These are phyloP conservation scores for Phytophthora constricta DNA, from an alignment of 352 stramenopile genomes.

Conservation along the genomic window DNA sequence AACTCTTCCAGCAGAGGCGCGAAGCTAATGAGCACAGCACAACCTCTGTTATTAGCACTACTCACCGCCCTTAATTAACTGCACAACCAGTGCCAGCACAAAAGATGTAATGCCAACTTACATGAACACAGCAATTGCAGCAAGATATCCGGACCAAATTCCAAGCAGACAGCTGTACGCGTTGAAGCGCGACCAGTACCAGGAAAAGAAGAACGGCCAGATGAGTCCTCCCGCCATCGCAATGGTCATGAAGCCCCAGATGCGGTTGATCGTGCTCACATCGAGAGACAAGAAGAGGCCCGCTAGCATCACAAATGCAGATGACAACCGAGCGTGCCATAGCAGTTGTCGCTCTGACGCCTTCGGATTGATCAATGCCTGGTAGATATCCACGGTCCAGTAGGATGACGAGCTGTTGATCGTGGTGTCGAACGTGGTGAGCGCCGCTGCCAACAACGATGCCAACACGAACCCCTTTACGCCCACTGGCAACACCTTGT, in stretches of 20 bases:
- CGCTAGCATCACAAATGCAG: slow-evolving; percentile 61
- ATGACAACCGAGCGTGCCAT: slow-evolving; percentile 71
- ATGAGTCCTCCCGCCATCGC: slow-evolving; percentile 70
- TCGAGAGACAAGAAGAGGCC: slow-evolving; percentile 70
- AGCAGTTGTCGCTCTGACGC: slow-evolving; percentile 64
- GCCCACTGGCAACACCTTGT: slow-evolving; percentile 72
- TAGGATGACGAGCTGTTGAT: slow-evolving; percentile 84
- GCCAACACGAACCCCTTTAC: slow-evolving; percentile 75
- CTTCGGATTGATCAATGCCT: slow-evolving; percentile 66
- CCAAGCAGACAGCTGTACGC: too few relatives aligned
- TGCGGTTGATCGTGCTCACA: slow-evolving; percentile 67
- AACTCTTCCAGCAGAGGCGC: slow-evolving; percentile 61
- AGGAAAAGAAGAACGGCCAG: slow-evolving; percentile 82
- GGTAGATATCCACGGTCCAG: slow-evolving; percentile 87
- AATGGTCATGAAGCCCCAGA: slow-evolving; percentile 87
- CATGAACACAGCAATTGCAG: slow-evolving; percentile 70
- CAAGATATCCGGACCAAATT: slow-evolving; percentile 58
- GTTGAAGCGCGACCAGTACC: slow-evolving; percentile 86
- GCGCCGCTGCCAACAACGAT: slow-evolving; percentile 68
- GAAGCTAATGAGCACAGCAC: slow-evolving; percentile 45
- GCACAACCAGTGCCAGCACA: neutral
- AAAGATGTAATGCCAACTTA: slow-evolving; percentile 38
- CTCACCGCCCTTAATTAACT: neutral
- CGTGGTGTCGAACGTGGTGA: slow-evolving; percentile 84
- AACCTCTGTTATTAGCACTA: too few relatives aligned